Base-by-base conservation (phyloP, 257 asterid genomes). In the Solanum gracilifrons region DNA sequence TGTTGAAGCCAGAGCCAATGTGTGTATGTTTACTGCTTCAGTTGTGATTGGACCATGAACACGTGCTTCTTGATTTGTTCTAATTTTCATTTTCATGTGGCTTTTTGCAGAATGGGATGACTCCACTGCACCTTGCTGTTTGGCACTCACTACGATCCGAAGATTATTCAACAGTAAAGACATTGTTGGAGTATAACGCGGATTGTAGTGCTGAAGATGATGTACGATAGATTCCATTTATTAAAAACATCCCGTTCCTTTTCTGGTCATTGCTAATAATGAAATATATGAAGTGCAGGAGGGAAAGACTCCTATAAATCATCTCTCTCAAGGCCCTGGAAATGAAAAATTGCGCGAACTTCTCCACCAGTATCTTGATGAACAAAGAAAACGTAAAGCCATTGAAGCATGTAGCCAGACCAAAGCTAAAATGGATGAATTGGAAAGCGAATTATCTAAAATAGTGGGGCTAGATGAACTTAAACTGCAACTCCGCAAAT, bases 111-210 rank as follows among this genome's bases (percentile, higher is more conserved):
- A 96, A 96, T 87, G 99, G 98, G 82, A 96, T 96, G 99, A 94
- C 97, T 87, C 99, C 99, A 46, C 86, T 97, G 90, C 99, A 97
- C 92, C 99, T 97, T 92, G 97, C 99, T 91, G 99, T 97, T 66
- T 97, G 99, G 98, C 98, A 97, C 89, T 94, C 99, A 20, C 94
- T 97, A 86, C 92, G 95, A 88, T 92, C 94, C 29, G 95, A 92
- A 89, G 98, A 97, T 86, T 93, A 87, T 87, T 93, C 97, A 51
- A 94, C 99, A 27, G 99, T 97, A 82, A 91, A 90, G 90, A 95
- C 99, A 4, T 92, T 97, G 93, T 95, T 97, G 9, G 98, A 96
- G 88, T 87, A 92, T 86, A 92, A 93, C 83, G 98, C 99, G 4
- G 91, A 97, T 89, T 95, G 99, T 90, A 93, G 98, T 84, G 99